These are phyloP conservation scores for Moesziomyces sp. DNA, from an alignment of 1,284 basidiomycete genomes.

Conservation along the genomic window DNA sequence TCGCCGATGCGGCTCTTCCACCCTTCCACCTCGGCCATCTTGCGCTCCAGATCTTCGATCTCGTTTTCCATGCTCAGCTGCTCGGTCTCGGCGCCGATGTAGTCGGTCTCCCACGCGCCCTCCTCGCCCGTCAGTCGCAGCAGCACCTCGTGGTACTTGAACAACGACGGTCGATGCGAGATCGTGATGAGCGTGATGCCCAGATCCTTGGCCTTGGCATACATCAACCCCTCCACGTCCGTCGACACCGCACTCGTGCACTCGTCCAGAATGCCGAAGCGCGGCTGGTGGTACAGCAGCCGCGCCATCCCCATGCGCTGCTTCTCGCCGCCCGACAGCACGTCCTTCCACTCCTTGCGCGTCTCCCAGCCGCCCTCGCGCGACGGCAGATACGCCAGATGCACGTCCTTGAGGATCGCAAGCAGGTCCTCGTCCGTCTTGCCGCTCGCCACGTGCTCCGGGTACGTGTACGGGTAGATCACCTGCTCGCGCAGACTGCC, in stretches of 20 bases:
- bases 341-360: slow-evolving; percentile 87
- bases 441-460: slow-evolving; percentile 68
- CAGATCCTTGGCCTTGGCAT: slow-evolving; percentile 89
- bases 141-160: slow-evolving; percentile 80
- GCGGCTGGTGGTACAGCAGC: slow-evolving; percentile 84
- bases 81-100: slow-evolving; percentile 78
- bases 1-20: slow-evolving; percentile 68
- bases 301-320: slow-evolving; percentile 74
- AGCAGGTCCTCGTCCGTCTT: slow-evolving; percentile 78
- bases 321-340: slow-evolving; percentile 87
- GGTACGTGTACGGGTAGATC: slow-evolving; percentile 68
- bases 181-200: slow-evolving; percentile 89
- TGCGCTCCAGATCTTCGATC: slow-evolving; percentile 66
- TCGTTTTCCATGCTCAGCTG: slow-evolving; percentile 74
- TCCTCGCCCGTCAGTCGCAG: slow-evolving; percentile 78
- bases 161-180: slow-evolving; percentile 74
- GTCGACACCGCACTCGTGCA: slow-evolving; percentile 96
- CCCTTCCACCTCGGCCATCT: slow-evolving; percentile 68
- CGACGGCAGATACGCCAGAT: slow-evolving; percentile 84
- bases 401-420: slow-evolving; percentile 80
- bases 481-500: slow-evolving; percentile 88
- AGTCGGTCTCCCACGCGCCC: slow-evolving; percentile 77
- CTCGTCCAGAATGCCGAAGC: slow-evolving; percentile 74
- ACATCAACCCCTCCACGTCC: slow-evolving; percentile 95
- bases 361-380: slow-evolving; percentile 82